Conservation (phyloP, 495 filamentous ascomycete genomes). For the Hyaloscypha hepaticicola region DNA sequence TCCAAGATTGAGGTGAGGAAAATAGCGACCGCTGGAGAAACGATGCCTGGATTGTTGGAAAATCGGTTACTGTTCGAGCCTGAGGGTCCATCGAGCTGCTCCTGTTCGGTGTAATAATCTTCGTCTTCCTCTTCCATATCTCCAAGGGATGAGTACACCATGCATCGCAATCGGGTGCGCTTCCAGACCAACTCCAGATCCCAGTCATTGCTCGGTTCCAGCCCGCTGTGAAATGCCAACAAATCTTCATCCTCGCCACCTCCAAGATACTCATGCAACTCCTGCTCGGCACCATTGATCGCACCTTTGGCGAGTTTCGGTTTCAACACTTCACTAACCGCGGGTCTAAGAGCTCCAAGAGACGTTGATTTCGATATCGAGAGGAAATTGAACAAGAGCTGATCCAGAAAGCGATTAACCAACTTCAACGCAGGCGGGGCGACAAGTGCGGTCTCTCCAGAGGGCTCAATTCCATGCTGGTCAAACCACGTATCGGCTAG, state of each 20-base stretch:
- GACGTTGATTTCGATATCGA: constrained; percentile 78
- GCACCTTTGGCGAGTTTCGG: constrained; percentile 84
- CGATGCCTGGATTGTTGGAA: constrained; percentile 54
- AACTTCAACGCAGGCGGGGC: constrained; percentile 72
- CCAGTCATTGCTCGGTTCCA: constrained; percentile 61
- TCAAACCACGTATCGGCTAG: constrained; percentile 64
- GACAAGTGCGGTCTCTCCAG: constrained; percentile 67
- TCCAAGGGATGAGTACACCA: constrained; percentile 96
- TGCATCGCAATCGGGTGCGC: constrained; percentile 84
- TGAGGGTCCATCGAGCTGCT: constrained; percentile 56
- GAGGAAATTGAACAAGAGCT: constrained; percentile 86
- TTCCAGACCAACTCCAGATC: constrained; percentile 90
- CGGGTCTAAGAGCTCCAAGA: constrained; percentile 73
- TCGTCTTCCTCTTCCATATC: constrained; percentile 99
- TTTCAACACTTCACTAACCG: constrained; percentile 84
- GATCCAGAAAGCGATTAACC: constrained; percentile 92
- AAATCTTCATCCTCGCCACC: constrained; percentile 71
- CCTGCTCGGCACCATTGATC: constrained; percentile 84
- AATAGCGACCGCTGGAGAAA: constrained; percentile 91
- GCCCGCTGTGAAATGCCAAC: constrained; percentile 51
- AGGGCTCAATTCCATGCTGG: constrained; percentile 60
- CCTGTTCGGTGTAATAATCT: constrained; percentile 74
- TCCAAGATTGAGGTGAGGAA: constrained; percentile 95
- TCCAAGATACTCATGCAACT: constrained; percentile 83
- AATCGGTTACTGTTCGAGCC: constrained; percentile 44